These are phyloP conservation scores for Lathyrus oleraceus DNA, from an alignment of 306 rosid genomes.

Conservation along the genomic window DNA sequence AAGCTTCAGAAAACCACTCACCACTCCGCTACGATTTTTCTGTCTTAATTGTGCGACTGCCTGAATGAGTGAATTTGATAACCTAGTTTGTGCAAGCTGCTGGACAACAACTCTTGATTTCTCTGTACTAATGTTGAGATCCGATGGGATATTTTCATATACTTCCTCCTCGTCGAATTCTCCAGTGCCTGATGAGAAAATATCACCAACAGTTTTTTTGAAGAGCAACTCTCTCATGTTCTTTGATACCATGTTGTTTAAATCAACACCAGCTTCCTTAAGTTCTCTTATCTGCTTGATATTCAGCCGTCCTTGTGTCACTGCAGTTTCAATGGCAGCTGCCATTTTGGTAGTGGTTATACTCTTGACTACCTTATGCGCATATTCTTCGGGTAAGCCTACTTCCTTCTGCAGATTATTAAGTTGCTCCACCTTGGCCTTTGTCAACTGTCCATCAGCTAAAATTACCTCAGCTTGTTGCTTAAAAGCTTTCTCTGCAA, in stretches of 20 bases:
- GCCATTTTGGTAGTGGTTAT: constrained; percentile 95
- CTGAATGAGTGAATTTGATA: constrained; percentile 83
- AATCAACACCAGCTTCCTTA: constrained; percentile 72
- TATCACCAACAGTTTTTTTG: constrained; percentile 85
- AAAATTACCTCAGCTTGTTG: constrained; percentile 93
- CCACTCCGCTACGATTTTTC: constrained; percentile 79
- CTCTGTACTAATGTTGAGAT: constrained; percentile 75
- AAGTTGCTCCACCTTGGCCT: constrained; percentile 85
- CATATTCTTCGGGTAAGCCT: constrained; percentile 82
- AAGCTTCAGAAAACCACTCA: constrained; percentile 33
- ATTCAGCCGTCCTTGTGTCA: constrained; percentile 81
- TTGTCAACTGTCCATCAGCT: constrained; percentile 95
- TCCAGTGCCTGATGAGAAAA: constrained; percentile 96
- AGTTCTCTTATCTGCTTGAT: constrained; percentile 95
- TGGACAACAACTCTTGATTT: constrained; percentile 67
- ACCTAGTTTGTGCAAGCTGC: constrained; percentile 71
- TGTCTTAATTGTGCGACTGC: constrained; percentile 84
- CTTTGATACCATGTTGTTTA: constrained; percentile 82
- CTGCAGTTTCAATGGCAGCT: constrained; percentile 91
- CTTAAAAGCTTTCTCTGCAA: constrained; percentile 93
- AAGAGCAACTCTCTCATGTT: constrained; percentile 82
- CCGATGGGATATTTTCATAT: constrained; percentile 76
- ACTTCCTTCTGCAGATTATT: constrained; percentile 76
- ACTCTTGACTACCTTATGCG: constrained; percentile 84
- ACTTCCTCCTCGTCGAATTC: constrained; percentile 95